phyloP scores from a whole-genome alignment of 345 rosid genomes.

The Stellera chamaejasme region DNA sequence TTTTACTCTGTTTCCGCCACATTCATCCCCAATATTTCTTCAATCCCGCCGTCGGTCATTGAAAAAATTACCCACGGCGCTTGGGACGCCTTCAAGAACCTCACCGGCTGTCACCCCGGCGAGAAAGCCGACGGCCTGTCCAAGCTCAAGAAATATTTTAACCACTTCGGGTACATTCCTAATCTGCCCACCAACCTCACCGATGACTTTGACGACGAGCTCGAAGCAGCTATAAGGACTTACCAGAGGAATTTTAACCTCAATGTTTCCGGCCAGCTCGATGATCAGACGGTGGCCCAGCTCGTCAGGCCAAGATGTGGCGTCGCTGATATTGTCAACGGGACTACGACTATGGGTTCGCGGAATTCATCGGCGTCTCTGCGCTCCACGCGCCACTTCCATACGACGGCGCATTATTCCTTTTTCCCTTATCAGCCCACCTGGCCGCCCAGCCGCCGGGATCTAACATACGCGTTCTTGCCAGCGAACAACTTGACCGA shows the following conservation, averaged over 20 bases:
- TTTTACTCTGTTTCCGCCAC: constrained; percentile 16
- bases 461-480: constrained; percentile 60
- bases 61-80: constrained; percentile 19
- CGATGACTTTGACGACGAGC: constrained; percentile 55
- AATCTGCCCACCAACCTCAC: constrained; percentile 33
- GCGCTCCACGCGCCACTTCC: constrained; percentile 25
- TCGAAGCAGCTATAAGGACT: constrained; percentile 49
- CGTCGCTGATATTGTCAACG: constrained; percentile 82
- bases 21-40: constrained; percentile 34
- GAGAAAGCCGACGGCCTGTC: constrained; percentile 46
- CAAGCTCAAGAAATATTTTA: constrained; percentile 69
- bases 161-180: constrained; percentile 66
- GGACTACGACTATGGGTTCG: constrained; percentile 66
- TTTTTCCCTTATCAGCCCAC: constrained; percentile 64
- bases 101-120: constrained; percentile 64
- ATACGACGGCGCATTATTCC: constrained; percentile 49
- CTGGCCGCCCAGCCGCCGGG: constrained; percentile 47
- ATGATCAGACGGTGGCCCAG: constrained; percentile 42
- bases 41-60: constrained; percentile 22
- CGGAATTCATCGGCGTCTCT: constrained; percentile 24
- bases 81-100: constrained; percentile 55
- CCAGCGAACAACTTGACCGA: constrained; percentile 33
- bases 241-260: constrained; percentile 78
- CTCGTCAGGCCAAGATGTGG: constrained; percentile 80
- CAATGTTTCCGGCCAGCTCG: constrained; percentile 66